Base-by-base conservation (phyloP, 2,329 filamentous ascomycete genomes). In the Tolypocladium paradoxum region DNA sequence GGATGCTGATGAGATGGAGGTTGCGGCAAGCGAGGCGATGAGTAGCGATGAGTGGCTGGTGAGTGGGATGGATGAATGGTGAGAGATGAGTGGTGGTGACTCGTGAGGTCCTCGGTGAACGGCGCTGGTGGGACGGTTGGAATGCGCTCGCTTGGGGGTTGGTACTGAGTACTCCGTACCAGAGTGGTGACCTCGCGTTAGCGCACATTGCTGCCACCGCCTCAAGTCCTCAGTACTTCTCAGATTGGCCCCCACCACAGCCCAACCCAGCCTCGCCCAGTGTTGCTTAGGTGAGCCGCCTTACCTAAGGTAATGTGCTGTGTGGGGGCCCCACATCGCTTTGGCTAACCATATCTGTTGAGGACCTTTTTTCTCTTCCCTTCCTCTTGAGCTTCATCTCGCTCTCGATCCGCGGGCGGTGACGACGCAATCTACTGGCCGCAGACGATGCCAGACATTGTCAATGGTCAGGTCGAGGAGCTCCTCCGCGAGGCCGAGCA, bases 401-500 rank as follows among this genome's bases (percentile, higher is more conserved):
- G 27, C 18, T 20, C 43, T 11, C 43, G 43, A 20, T 46, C 43
- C 43, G 43, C 43, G 31, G 24, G 43, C 27, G 27, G 43, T 12
- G 18, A 20, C 43, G 43, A 31, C 43, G 43, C 43, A 46, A 36
- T 36, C 35, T 31, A 18, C 35, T 16, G 29, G 14, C 45, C 43
- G 16, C 24, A 54, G 34, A 56, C 31, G 12, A 58, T 58, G 58
- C 50, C 55, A 37, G 33, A 29, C 18, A 51, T 60, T 27, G 24
- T 54, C 36, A 56, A 60, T 38, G 43, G 36, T 43, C 48, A 52
- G 31, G 47, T 60, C 20, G 50, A 58, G 27, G 18, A 55, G 33
- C 53, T 60, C 35, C 56, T 63, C 16, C 52, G 50, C 29, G 51
- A 58, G 20, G 58, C 57, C 12, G 57, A 59, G 53, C 12, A 53